Percentiles rank a stretch among this genome's conserved stretches.
Evolutionary conservation across 805 yeast genomes (phyloP).

Genomic region (Saccharomycopsis sp.): DNA sequence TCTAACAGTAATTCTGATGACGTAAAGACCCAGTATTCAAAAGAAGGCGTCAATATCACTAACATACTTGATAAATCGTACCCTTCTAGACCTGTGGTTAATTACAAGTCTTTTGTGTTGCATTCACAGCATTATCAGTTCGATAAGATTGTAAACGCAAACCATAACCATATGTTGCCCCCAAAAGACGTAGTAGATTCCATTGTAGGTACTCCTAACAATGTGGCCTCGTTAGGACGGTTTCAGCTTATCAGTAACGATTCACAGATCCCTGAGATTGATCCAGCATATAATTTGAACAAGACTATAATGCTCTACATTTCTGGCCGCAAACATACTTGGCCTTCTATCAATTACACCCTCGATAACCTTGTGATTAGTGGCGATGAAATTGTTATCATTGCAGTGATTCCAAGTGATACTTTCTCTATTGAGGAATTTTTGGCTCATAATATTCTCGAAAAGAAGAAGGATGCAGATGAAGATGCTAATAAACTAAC

Average conservation of each 20-base stretch:
- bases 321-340: slow-evolving; percentile 67
- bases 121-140: slow-evolving; percentile 15
- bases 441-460: not conserved
- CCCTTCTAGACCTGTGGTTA: slow-evolving; percentile 19
- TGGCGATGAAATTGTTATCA: slow-evolving; percentile 62
- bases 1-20: not conserved
- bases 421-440: slow-evolving; percentile 7
- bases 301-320: slow-evolving; percentile 52
- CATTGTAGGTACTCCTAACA: not conserved
- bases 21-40: slow-evolving; percentile 14
- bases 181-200: slow-evolving; percentile 5
- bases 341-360: slow-evolving; percentile 74
- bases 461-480: not conserved
- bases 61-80: slow-evolving; percentile 15
- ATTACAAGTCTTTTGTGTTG: slow-evolving; percentile 17
- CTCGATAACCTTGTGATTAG: slow-evolving; percentile 46
- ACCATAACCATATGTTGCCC: slow-evolving; percentile 4
- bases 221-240: not conserved
- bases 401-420: slow-evolving; percentile 41
- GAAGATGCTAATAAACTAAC: slow-evolving; percentile 3
- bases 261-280: slow-evolving; percentile 6
- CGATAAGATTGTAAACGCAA: slow-evolving; percentile 1
- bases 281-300: slow-evolving; percentile 2
- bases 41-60: slow-evolving; percentile 20
- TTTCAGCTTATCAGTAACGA: not conserved